Evolutionary conservation across 257 asterid species (phyloP).

Genomic region (Fraxinus cuspidata): DNA sequence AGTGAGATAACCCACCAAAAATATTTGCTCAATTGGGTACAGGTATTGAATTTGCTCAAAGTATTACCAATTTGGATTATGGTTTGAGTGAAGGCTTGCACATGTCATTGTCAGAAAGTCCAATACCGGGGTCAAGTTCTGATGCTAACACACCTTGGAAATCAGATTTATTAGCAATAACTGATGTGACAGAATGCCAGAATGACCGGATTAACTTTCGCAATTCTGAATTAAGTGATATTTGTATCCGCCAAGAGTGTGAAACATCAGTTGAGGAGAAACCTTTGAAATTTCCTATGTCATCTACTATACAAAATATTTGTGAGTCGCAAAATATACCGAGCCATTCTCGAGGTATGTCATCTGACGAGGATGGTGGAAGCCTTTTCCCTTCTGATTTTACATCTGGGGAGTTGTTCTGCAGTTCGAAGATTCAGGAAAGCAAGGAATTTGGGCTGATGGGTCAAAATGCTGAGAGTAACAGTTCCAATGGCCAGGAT

Average conservation of each 20-base stretch:
- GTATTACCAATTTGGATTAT: conserved; percentile 59
- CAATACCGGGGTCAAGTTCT: conserved; percentile 39
- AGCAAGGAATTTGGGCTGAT: conserved; percentile 30
- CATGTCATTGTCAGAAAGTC: conserved; percentile 49
- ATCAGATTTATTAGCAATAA: conserved; percentile 48
- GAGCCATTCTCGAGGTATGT: conserved; percentile 47
- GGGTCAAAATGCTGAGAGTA: conserved; percentile 32
- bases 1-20: conserved; percentile 1
- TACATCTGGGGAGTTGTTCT: conserved; percentile 32
- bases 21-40: conserved; percentile 22
- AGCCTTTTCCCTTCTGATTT: conserved; percentile 36
- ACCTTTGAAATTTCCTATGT: conserved; percentile 42
- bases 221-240: conserved; percentile 41
- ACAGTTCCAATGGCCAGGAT: conserved; percentile 31
- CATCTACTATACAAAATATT: conserved; percentile 48
- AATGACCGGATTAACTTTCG: conserved; percentile 34
- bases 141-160: conserved; percentile 50
- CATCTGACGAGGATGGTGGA: conserved; percentile 47
- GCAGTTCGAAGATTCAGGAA: conserved; percentile 38
- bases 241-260: conserved; percentile 37
- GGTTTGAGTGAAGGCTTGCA: conserved; percentile 61
- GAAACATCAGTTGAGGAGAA: conserved; percentile 43
- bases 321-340: conserved; percentile 61
- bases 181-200: conserved; percentile 45
- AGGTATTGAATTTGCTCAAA: conserved; percentile 79